phyloP scores from a whole-genome alignment of 768 basidiomycete genomes.

The Hygrophorus pudorinus region DNA sequence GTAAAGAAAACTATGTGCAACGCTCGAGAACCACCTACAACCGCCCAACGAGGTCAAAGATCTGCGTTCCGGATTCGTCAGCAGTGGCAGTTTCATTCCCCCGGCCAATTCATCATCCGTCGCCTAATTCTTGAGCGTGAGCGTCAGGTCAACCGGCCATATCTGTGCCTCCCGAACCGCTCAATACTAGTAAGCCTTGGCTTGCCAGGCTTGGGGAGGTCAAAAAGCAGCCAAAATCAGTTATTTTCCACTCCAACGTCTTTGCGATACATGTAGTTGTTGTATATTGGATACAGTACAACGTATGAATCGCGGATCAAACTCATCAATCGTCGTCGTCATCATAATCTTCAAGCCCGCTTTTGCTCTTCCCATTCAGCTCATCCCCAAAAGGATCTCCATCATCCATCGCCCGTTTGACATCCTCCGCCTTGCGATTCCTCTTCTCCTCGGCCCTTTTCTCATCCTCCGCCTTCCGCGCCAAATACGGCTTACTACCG shows the following conservation, averaged over 20 bases:
- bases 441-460: conserved; percentile 61
- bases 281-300: conserved; percentile 15
- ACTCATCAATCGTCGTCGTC: conserved; percentile 26
- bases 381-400: conserved; percentile 67
- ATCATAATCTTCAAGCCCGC: conserved; percentile 49
- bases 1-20: too few species aligned
- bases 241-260: conserved; percentile 2
- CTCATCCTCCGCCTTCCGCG: conserved; percentile 64
- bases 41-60: too few species aligned
- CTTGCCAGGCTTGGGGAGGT: background rate
- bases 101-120: too few species aligned
- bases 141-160: too few species aligned
- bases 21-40: too few species aligned
- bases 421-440: conserved; percentile 45
- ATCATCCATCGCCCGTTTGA: conserved; percentile 33
- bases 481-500: conserved; percentile 75
- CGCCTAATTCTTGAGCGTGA: too few species aligned
- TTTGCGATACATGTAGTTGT: background rate
- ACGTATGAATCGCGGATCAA: too few species aligned
- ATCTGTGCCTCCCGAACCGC: too few species aligned
- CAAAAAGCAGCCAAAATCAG: background rate
- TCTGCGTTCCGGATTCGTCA: too few species aligned
- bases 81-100: too few species aligned
- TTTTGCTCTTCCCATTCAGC: conserved; percentile 26
- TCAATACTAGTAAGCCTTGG: too few species aligned